Evolutionary conservation across 441 rosid species (phyloP).

Genomic region (Theobroma grandiflorum): DNA sequence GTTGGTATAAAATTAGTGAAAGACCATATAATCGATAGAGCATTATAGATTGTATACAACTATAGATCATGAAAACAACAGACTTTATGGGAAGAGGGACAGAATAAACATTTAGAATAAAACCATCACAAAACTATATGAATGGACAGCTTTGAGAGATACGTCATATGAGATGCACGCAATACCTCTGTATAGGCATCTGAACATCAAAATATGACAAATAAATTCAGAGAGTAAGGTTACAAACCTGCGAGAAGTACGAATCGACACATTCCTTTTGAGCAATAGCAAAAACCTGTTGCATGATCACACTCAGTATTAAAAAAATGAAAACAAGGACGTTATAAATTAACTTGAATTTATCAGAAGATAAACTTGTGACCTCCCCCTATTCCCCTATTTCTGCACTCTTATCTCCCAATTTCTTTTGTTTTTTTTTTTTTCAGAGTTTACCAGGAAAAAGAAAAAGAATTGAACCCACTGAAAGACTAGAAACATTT

Average conservation of each 20-base stretch:
- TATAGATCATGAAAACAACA: conserved; percentile 6
- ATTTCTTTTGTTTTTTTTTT: not conserved
- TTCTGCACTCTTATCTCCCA: not conserved
- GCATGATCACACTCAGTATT: conserved; percentile 27
- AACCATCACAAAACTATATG: not conserved
- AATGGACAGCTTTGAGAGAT: not conserved
- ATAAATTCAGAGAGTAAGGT: conserved; percentile 17
- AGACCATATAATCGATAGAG: no score
- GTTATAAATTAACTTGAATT: not conserved
- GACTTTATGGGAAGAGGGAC: not conserved
- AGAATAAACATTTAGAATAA: conserved; percentile 3
- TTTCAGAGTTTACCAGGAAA: not conserved
- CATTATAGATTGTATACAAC: not conserved
- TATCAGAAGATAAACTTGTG: conserved; percentile 20
- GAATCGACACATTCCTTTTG: conserved; percentile 96
- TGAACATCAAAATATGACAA: conserved; percentile 24
- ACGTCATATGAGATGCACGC: not conserved
- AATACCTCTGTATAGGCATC: conserved; percentile 12
- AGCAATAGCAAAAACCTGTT: conserved; percentile 89
- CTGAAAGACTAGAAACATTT: not conserved
- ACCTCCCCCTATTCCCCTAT: not conserved
- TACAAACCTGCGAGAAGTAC: conserved; percentile 87
- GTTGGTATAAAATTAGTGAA: no score
- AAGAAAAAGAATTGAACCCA: not conserved
- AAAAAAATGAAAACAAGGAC: conserved; percentile 24